A percentile compares a stretch with the other conserved stretches of the same genome.
Evolutionary conservation across 257 asterid genomes (phyloP).

Genomic region (Mitragyna speciosa): DNA sequence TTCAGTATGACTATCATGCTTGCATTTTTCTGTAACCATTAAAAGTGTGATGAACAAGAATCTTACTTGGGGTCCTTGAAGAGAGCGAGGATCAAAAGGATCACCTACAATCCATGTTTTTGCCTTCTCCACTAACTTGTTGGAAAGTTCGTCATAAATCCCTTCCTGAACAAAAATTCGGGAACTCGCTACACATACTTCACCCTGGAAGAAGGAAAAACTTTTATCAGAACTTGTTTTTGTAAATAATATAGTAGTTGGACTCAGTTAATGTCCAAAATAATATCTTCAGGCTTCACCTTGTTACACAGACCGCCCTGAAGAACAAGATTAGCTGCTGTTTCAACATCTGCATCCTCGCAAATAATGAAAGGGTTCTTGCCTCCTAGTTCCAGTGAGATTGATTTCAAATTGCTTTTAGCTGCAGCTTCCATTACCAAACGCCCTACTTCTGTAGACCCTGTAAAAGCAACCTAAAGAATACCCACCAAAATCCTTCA

Average conservation of each 20-base stretch:
- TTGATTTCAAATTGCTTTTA: conserved; percentile 69
- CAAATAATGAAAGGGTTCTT: conserved; percentile 73
- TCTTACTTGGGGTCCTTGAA: conserved; percentile 75
- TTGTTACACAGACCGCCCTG: conserved; percentile 49
- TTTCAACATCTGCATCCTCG: conserved; percentile 72
- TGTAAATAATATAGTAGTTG: no score
- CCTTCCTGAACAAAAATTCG: conserved; percentile 81
- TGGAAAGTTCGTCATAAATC: conserved; percentile 51
- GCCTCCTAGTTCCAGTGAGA: conserved; percentile 80
- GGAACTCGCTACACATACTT: conserved; percentile 73
- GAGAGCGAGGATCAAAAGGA: conserved; percentile 64
- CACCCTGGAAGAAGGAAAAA: conserved; percentile 48
- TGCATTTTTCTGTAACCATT: no score
- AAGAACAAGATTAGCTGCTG: conserved; percentile 53
- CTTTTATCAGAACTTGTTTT: not conserved
- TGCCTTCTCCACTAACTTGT: conserved; percentile 52
- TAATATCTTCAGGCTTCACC: conserved; percentile 26
- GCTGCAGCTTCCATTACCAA: conserved; percentile 79
- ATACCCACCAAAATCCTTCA: not conserved
- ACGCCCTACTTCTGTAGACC: conserved; percentile 76
- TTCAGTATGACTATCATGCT: not conserved
- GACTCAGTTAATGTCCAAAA: not conserved
- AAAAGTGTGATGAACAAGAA: not conserved
- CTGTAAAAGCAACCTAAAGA: conserved; percentile 70
- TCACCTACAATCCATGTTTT: conserved; percentile 68